These are phyloP conservation scores for Ogataea corticis DNA, from an alignment of 805 yeast species.

Conservation along the genomic window DNA sequence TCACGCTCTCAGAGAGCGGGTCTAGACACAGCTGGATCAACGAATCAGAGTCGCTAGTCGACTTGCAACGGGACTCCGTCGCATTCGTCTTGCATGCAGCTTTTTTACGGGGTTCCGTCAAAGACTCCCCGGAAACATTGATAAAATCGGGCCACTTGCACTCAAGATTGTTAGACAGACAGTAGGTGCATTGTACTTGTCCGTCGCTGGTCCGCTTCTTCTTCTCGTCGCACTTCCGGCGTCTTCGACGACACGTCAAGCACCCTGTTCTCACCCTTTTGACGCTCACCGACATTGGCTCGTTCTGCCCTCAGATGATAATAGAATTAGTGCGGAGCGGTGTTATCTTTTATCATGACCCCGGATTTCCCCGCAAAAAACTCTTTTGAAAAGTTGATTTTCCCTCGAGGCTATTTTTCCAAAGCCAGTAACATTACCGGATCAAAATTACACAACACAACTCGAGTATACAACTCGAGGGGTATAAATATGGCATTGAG, in stretches of 20 bases:
- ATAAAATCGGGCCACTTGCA: conserved; percentile 23
- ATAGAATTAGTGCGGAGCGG: neutral
- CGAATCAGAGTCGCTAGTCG: neutral
- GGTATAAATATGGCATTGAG: neutral
- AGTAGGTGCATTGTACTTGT: conserved; percentile 16
- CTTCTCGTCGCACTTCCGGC: conserved; percentile 51
- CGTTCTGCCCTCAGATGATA: neutral
- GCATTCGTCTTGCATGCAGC: too few relatives aligned
- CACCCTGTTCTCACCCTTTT: conserved; percentile 40
- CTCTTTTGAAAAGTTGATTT: neutral
- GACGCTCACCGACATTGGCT: neutral
- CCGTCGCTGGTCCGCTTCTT: conserved; percentile 14
- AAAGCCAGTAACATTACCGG: neutral
- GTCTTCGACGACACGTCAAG: conserved; percentile 51
- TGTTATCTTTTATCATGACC: conserved; percentile 2
- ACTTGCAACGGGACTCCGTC: neutral
- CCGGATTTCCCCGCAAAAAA: conserved; percentile 5
- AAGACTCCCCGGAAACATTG: conserved; percentile 3
- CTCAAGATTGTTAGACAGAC: conserved; percentile 10
- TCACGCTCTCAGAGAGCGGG: conserved; percentile 15
- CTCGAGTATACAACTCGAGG: neutral
- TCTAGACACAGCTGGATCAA: conserved; percentile 12
- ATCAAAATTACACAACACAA: neutral
- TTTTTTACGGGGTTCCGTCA: neutral
- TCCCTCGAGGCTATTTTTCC: conserved; percentile 4